phyloP scores from a whole-genome alignment of 1,139 yeast species.

The Saccharomyces hybrid region DNA sequence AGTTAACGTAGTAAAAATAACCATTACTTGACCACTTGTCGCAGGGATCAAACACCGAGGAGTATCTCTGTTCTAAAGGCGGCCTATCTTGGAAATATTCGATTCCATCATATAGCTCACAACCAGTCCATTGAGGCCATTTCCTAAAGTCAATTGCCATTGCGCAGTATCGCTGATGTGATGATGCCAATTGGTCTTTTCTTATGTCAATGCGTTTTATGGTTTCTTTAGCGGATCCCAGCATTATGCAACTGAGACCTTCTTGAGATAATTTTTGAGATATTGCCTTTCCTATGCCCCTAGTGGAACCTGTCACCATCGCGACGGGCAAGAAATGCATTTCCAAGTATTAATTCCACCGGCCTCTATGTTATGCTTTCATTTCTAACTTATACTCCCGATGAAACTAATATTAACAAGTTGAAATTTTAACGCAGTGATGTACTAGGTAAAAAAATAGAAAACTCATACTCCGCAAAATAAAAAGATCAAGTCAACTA shows the following conservation, averaged over 20 bases:
- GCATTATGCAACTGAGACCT: conserved; percentile 56
- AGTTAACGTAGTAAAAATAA: conserved; percentile 12
- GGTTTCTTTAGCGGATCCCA: conserved; percentile 46
- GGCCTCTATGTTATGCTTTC: too few relatives aligned
- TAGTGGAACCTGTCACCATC: conserved; percentile 76
- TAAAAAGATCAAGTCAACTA: not conserved
- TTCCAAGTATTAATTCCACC: too few relatives aligned
- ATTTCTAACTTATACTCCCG: too few relatives aligned
- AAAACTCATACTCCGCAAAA: not conserved
- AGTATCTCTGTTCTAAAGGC: conserved; percentile 34
- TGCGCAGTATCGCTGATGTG: conserved; percentile 41
- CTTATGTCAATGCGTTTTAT: conserved; percentile 8
- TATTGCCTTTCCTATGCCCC: conserved; percentile 72
- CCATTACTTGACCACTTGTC: not conserved
- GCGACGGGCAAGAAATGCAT: conserved; percentile 33
- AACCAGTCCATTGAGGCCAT: conserved; percentile 25
- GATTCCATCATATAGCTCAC: conserved; percentile 7
- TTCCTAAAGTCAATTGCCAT: conserved; percentile 46
- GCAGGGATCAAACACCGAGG: not conserved
- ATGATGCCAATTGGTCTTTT: conserved; percentile 7
- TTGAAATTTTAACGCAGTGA: not conserved
- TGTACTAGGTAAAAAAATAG: too few relatives aligned
- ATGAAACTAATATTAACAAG: too few relatives aligned
- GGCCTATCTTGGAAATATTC: conserved; percentile 9
- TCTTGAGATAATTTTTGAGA: conserved; percentile 47